These are phyloP conservation scores for Solanum rostratum DNA, from an alignment of 257 asterid species.

Conservation along the genomic window DNA sequence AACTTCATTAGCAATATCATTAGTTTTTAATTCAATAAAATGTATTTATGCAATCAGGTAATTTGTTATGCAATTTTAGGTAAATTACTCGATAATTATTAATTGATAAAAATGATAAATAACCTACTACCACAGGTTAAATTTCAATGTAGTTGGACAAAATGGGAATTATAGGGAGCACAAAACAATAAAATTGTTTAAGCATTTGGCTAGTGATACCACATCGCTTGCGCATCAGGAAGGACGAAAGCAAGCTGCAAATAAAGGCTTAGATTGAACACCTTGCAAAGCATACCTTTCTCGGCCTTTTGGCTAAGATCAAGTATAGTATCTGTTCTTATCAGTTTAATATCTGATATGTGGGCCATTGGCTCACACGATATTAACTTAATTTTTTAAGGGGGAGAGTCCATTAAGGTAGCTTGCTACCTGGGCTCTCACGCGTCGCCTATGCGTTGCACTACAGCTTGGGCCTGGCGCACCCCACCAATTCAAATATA, in stretches of 20 bases:
- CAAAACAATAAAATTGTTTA: no score
- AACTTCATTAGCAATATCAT: not conserved
- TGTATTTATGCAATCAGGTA: not conserved
- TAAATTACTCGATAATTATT: not conserved
- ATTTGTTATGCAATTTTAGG: not conserved
- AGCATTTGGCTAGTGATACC: not conserved
- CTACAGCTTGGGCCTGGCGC: not conserved
- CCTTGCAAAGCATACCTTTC: constrained; percentile 6
- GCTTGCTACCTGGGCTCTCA: not conserved
- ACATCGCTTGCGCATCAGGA: not conserved
- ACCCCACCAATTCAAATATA: not conserved
- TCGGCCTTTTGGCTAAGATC: constrained; percentile 34
- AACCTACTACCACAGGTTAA: not conserved
- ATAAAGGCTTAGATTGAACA: not conserved
- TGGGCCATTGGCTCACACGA: not conserved
- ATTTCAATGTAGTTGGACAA: not conserved
- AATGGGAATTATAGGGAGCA: not conserved
- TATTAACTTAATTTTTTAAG: not conserved
- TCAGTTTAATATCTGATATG: constrained; percentile 26
- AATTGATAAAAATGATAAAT: not conserved
- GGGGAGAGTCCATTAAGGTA: not conserved
- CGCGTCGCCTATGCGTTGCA: not conserved
- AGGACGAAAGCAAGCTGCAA: not conserved
- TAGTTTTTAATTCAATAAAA: not conserved
- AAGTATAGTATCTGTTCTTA: constrained; percentile 31